These are phyloP conservation scores for Sporothrix brunneoviolacea DNA, from an alignment of 2,329 filamentous ascomycete species.

Conservation along the genomic window DNA sequence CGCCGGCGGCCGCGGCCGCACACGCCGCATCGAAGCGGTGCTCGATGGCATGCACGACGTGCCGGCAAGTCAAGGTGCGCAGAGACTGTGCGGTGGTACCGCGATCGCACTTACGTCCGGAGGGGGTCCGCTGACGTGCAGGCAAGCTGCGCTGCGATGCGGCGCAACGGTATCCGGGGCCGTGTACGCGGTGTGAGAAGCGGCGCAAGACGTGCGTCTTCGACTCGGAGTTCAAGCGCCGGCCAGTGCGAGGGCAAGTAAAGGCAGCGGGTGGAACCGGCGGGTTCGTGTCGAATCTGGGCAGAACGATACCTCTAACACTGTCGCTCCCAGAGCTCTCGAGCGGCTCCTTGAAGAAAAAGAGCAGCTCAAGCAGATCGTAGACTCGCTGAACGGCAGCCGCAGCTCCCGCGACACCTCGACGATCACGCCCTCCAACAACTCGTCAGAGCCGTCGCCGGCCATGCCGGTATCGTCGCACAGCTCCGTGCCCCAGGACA, in stretches of 20 bases:
- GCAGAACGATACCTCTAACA: too few species aligned
- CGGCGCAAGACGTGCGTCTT: slow-evolving; percentile 8
- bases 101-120: not conserved
- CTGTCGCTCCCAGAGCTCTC: not conserved
- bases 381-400: not conserved
- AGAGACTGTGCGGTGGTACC: not conserved
- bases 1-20: not conserved
- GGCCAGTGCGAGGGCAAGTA: slow-evolving; percentile 1
- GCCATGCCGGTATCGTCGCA: not conserved
- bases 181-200: slow-evolving; percentile 8
- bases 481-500: not conserved
- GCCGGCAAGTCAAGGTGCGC: slow-evolving; percentile 11
- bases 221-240: slow-evolving; percentile 10
- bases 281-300: not conserved
- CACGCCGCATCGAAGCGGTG: slow-evolving; percentile 4
- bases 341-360: slow-evolving; percentile 10
- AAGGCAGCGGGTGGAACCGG: not conserved
- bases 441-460: not conserved
- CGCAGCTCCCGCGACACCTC: not conserved
- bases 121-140: not conserved
- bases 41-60: too few species aligned
- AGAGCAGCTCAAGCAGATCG: slow-evolving; percentile 11
- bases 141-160: slow-evolving; percentile 10
- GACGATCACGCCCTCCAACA: not conserved
- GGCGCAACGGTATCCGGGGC: slow-evolving; percentile 1